phyloP scores from a whole-genome alignment of 2,329 filamentous ascomycete genomes.

The Neodidymelliopsis sp. region DNA sequence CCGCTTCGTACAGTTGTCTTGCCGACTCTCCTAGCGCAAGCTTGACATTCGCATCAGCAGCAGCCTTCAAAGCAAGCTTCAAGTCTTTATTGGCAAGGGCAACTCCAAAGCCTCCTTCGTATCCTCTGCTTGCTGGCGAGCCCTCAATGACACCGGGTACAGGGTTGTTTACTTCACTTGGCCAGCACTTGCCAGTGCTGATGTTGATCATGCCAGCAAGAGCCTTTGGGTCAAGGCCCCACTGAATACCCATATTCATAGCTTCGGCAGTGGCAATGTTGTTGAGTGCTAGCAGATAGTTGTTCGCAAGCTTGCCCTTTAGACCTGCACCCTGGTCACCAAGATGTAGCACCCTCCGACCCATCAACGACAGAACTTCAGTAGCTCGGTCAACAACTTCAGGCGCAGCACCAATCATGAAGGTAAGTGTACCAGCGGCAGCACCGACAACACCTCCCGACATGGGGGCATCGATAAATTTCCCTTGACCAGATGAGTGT shows the following conservation, averaged over 20 bases:
- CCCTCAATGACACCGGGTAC: slow-evolving; percentile 82
- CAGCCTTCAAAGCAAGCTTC: slow-evolving; percentile 57
- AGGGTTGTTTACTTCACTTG: slow-evolving; percentile 93
- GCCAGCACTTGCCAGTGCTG: slow-evolving; percentile 95
- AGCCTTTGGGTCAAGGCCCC: slow-evolving; percentile 69
- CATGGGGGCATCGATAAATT: slow-evolving; percentile 95
- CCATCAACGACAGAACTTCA: slow-evolving; percentile 80
- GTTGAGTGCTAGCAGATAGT: slow-evolving; percentile 92
- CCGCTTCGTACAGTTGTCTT: slow-evolving; percentile 55
- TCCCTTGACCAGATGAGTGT: slow-evolving; percentile 70
- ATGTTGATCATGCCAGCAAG: slow-evolving; percentile 89
- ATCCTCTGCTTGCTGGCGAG: slow-evolving; percentile 78
- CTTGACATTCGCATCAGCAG: slow-evolving; percentile 53
- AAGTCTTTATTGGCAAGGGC: slow-evolving; percentile 59
- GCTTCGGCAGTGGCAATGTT: slow-evolving; percentile 78
- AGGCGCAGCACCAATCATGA: slow-evolving; percentile 84
- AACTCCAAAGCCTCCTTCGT: slow-evolving; percentile 60
- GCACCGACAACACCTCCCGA: slow-evolving; percentile 95
- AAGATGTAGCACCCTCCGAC: slow-evolving; percentile 83
- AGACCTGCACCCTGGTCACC: slow-evolving; percentile 85
- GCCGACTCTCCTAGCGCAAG: slow-evolving; percentile 56
- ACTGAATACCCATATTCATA: slow-evolving; percentile 70
- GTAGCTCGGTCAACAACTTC: slow-evolving; percentile 70
- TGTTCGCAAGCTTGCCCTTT: slow-evolving; percentile 94
- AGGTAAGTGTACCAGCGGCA: slow-evolving; percentile 84